Percentiles rank a stretch among this genome's conserved stretches.
These are phyloP conservation scores for Globisporangium viniferum DNA, from an alignment of 352 stramenopile species.

Conservation along the genomic window DNA sequence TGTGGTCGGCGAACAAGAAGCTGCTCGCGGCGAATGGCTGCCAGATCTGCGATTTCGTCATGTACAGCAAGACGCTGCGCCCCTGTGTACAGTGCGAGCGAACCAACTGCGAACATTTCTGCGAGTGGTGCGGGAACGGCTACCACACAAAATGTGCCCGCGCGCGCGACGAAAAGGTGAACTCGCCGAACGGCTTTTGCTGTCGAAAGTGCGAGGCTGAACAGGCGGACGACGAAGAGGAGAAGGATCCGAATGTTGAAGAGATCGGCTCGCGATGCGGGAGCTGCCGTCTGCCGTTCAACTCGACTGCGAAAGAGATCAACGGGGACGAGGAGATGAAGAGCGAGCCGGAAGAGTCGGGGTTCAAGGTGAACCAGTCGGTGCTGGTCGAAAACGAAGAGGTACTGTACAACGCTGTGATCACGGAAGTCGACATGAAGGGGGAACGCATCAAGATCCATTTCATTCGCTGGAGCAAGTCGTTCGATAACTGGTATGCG, in stretches of 20 bases:
- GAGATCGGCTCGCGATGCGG: constrained; percentile 67
- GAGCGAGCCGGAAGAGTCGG: constrained; percentile 22
- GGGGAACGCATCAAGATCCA: constrained; percentile 85
- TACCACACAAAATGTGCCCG: constrained; percentile 76
- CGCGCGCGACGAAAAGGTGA: constrained; percentile 46
- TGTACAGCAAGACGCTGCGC: constrained; percentile 59
- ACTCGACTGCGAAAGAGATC: constrained; percentile 25
- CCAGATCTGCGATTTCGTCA: constrained; percentile 83
- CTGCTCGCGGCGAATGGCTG: constrained; percentile 45
- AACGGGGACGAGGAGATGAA: constrained; percentile 12
- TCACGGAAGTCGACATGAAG: constrained; percentile 73
- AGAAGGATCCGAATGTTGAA: constrained; percentile 32
- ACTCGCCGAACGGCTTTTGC: constrained; percentile 57
- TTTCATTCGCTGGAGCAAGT: constrained; percentile 85
- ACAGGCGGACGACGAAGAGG: constrained; percentile 59
- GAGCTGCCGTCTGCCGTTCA: constrained; percentile 58
- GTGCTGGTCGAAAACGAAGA: constrained; percentile 86
- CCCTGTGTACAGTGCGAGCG: constrained; percentile 65
- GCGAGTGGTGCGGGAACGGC: constrained; percentile 81
- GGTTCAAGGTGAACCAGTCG: constrained; percentile 80
- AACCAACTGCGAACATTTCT: constrained; percentile 72
- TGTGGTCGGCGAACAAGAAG: constrained; percentile 46
- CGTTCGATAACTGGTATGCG: constrained; percentile 86
- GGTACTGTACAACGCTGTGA: constrained; percentile 84
- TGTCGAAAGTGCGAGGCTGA: constrained; percentile 69